Percentiles rank a stretch among this genome's conserved stretches.
These are phyloP conservation scores for Oryza meyeriana DNA, from an alignment of 176 grass and related monocot genomes.

Conservation along the genomic window DNA sequence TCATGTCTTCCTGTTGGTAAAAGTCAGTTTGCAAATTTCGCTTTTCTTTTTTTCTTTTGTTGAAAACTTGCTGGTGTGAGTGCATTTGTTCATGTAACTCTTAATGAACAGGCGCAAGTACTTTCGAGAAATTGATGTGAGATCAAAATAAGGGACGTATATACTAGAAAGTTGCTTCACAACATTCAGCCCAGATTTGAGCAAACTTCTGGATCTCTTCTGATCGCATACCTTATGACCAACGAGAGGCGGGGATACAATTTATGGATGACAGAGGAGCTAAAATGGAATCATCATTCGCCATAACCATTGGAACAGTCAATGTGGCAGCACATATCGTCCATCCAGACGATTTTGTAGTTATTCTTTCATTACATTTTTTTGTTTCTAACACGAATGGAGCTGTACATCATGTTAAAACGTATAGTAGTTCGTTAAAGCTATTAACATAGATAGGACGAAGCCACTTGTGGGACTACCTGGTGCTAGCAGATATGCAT, in stretches of 20 bases:
- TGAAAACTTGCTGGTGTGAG: background rate
- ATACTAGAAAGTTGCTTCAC: background rate
- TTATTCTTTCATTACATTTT: background rate
- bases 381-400: conserved; percentile 1
- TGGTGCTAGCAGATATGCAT: background rate
- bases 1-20: background rate
- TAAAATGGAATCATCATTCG: conserved; percentile 5
- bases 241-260: background rate
- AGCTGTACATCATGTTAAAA: background rate
- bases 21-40: background rate
- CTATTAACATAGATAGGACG: background rate
- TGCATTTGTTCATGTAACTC: conserved; percentile 15
- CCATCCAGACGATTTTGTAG: background rate
- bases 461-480: background rate
- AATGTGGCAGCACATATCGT: conserved; percentile 10
- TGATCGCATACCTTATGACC: background rate
- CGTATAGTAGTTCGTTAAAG: background rate
- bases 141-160: conserved; percentile 43
- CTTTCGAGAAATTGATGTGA: conserved; percentile 52
- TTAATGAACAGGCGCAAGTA: conserved; percentile 58
- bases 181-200: conserved; percentile 14
- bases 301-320: background rate
- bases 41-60: background rate
- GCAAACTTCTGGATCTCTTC: conserved; percentile 7
- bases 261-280: background rate